Evolutionary conservation across 129 eudicot species (phyloP), one percentile per base, ranked within the genome.

Genomic region (Escallonia rubra): DNA sequence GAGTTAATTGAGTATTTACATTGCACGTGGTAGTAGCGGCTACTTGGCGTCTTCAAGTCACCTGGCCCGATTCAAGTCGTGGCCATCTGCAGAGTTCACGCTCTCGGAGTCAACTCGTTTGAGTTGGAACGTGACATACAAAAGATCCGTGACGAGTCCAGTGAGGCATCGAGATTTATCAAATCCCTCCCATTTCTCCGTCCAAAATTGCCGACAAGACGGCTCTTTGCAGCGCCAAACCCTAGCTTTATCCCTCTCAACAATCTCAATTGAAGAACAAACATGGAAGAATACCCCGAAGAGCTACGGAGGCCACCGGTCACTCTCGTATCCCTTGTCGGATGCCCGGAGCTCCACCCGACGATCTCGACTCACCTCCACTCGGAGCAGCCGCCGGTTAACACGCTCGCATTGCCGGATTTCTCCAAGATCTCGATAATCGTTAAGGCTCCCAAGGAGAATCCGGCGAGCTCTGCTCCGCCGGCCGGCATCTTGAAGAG

Each of bases 281-380:
- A 10, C 50, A 93, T 94, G 99, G 99, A 94, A 52, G 95, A 94
- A 10, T 94, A 80, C 43, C 92, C 93, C 1, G 99, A 89, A 46
- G 99, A 90, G 70, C 81, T 94, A 10, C 88, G 99, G 4, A 89
- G 95, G 54, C 99, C 99, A 67, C 99, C 99, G 61, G 96, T 94
- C 9, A 79, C 97, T 6, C 76, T 94, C 16, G 79, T 80, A 39
- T 75, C 87, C 1, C 66, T 87, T 15, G 81, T 89, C 41, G 96
- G 96, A 0, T 81, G 90, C 67, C 79, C 86, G 40, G 93, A 89
- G 66, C 83, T 89, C 7, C 97, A 94, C 77, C 51, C 85, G 15
- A 58, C 80, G 57, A 94, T 94, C 88, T 80, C 95, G n/a, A 73
- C 90, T 15, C 87, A 84, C 78, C 96, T 94, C 72, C 95, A 94